phyloP scores from a whole-genome alignment of 371 early-diverging fungal genomes.

The Chytridiales sp. region DNA sequence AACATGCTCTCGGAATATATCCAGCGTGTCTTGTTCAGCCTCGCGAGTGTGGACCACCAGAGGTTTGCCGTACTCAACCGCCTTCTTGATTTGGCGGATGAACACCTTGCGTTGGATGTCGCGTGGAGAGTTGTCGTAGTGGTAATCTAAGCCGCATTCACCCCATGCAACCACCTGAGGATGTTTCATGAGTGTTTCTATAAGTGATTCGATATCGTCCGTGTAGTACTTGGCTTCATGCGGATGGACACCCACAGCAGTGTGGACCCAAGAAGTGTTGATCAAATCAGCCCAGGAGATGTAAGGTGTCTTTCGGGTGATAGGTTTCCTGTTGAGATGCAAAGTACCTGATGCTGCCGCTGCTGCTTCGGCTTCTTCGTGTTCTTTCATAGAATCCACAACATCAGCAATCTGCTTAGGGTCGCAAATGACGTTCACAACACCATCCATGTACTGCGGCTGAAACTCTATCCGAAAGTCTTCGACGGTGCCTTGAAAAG shows the following conservation, averaged over 20 bases:
- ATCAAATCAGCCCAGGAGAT: slow-evolving; percentile 4
- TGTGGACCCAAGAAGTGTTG: too few relatives aligned
- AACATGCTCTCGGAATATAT: slow-evolving; percentile 7
- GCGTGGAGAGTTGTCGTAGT: neutral
- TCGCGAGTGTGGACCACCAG: slow-evolving; percentile 29
- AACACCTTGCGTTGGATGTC: slow-evolving; percentile 17
- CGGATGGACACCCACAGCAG: too few relatives aligned
- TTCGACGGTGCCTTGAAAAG: neutral
- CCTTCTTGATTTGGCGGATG: slow-evolving; percentile 12
- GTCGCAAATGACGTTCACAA: slow-evolving; percentile 15
- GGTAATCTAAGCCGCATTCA: slow-evolving; percentile 23
- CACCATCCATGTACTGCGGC: slow-evolving; percentile 14
- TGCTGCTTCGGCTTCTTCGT: neutral
- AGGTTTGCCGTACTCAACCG: slow-evolving; percentile 8
- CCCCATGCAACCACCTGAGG: slow-evolving; percentile 18
- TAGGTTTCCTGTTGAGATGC: too few relatives aligned
- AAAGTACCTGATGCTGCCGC: neutral
- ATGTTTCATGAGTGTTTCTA: neutral
- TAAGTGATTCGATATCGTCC: neutral
- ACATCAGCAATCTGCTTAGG: slow-evolving; percentile 1
- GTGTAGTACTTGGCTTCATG: slow-evolving; percentile 13
- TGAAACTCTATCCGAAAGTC: slow-evolving; percentile 1
- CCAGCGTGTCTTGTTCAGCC: slow-evolving; percentile 22
- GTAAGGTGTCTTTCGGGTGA: too few relatives aligned
- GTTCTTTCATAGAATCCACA: neutral